A percentile compares a stretch with the other conserved stretches of the same genome.
phyloP scores from a whole-genome alignment of 1,139 yeast species.

The Torulaspora pretoriensis region DNA sequence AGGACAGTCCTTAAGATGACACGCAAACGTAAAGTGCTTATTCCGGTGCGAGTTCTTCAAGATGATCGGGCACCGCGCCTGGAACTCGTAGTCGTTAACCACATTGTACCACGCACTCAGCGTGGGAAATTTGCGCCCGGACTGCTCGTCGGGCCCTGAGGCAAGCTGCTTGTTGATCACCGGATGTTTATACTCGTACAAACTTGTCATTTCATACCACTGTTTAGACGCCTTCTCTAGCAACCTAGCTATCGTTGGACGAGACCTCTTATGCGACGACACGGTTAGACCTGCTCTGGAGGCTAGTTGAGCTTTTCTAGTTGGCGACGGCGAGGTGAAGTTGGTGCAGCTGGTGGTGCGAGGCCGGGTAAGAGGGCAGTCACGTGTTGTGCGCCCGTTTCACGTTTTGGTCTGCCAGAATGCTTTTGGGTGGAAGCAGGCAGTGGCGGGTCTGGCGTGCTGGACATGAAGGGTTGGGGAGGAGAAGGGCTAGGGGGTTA shows the following conservation, averaged over 20 bases:
- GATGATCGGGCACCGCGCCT: conserved; percentile 36
- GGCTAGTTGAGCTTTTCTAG: not conserved
- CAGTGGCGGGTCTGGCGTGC: no score
- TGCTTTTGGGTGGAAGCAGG: no score
- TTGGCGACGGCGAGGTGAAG: not conserved
- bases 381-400: no score
- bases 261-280: conserved; percentile 14
- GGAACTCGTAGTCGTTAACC: conserved; percentile 36
- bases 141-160: conserved; percentile 19
- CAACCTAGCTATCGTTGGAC: conserved; percentile 16
- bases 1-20: conserved; percentile 35
- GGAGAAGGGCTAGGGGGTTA: no score
- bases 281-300: conserved; percentile 1
- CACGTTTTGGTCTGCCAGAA: no score
- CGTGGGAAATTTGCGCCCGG: conserved; percentile 30
- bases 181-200: conserved; percentile 36
- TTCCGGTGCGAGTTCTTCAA: conserved; percentile 36
- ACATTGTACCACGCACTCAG: conserved; percentile 36
- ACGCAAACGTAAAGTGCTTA: conserved; percentile 37
- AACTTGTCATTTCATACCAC: conserved; percentile 25
- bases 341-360: no score
- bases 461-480: no score
- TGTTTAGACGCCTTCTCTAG: conserved; percentile 1
- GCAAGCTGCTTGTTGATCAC: conserved; percentile 34
- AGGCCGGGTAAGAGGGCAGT: not conserved